A percentile compares a stretch with the other conserved stretches of the same genome.
phyloP scores from a whole-genome alignment of 2,329 filamentous ascomycete species.

The Colletotrichum plurivorum region DNA sequence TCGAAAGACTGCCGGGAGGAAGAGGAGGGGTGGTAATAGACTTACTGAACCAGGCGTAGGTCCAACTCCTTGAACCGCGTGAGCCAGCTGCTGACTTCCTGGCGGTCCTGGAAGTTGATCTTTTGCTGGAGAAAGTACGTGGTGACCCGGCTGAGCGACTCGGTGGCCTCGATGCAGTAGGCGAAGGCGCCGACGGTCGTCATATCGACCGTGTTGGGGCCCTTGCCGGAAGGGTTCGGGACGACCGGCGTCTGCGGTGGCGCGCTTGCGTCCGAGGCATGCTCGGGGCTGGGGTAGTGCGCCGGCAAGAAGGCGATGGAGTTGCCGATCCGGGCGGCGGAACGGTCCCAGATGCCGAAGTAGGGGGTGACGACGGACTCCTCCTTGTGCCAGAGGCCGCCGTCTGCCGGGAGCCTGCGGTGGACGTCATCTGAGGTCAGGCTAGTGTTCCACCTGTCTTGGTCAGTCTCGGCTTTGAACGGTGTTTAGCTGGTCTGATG shows the following conservation, averaged over 20 bases:
- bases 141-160: conserved; percentile 60
- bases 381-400: conserved; percentile 56
- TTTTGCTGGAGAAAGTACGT: conserved; percentile 61
- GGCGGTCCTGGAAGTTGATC: conserved; percentile 54
- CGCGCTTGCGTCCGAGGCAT: conserved; percentile 30
- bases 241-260: conserved; percentile 27
- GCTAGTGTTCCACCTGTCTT: conserved; percentile 50
- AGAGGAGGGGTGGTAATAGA: background rate
- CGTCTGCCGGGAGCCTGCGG: conserved; percentile 52
- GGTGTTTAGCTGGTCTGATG: accelerated
- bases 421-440: conserved; percentile 50
- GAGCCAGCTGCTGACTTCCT: conserved; percentile 59
- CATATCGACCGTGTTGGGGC: conserved; percentile 45
- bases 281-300: conserved; percentile 47
- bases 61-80: conserved; percentile 64
- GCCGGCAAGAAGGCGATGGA: conserved; percentile 55
- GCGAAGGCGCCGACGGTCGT: conserved; percentile 61
- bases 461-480: background rate
- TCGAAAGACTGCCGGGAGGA: background rate
- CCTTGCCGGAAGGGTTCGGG: conserved; percentile 8
- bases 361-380: conserved; percentile 57
- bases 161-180: conserved; percentile 62
- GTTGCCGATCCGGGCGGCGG: conserved; percentile 54
- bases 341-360: conserved; percentile 61
- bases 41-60: conserved; percentile 58